These are phyloP conservation scores for Russula griseocarnosa DNA, from an alignment of 768 basidiomycete species.

Conservation along the genomic window DNA sequence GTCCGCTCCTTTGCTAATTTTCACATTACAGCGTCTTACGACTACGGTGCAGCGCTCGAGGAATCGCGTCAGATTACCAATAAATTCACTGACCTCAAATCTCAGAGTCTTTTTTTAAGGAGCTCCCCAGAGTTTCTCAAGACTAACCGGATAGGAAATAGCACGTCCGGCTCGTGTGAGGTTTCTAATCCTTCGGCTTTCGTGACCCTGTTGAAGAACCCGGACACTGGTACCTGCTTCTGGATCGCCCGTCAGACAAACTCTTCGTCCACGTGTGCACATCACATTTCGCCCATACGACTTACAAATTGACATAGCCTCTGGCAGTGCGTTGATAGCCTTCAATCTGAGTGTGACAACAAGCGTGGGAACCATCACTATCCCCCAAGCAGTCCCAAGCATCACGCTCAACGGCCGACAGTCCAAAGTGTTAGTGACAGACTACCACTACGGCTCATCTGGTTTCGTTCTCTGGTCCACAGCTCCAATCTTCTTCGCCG, in stretches of 20 bases:
- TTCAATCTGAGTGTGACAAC: constrained; percentile 64
- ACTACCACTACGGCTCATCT: constrained; percentile 62
- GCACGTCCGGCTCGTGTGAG: constrained; percentile 45
- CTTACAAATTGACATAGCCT: neutral
- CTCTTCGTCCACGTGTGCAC: constrained; percentile 62
- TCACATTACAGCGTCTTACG: constrained; percentile 52
- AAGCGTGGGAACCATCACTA: constrained; percentile 45
- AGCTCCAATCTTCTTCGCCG: constrained; percentile 64
- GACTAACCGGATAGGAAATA: constrained; percentile 69
- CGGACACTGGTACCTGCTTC: constrained; percentile 61
- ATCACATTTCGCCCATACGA: neutral
- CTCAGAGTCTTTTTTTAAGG: constrained; percentile 72
- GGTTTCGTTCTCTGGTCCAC: constrained; percentile 65
- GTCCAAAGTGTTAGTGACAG: constrained; percentile 67
- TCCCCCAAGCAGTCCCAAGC: constrained; percentile 51
- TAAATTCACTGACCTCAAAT: constrained; percentile 76
- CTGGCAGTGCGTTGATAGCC: constrained; percentile 41
- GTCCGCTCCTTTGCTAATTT: neutral
- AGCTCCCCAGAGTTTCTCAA: constrained; percentile 77
- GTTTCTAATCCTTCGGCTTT: constrained; percentile 49
- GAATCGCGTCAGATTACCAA: constrained; percentile 62
- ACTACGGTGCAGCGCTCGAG: constrained; percentile 70
- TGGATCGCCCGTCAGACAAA: constrained; percentile 65
- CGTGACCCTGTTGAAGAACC: constrained; percentile 62
- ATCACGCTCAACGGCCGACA: constrained; percentile 66